phyloP scores from a whole-genome alignment of 192 early-diverging fungal species.

The Rhizoclosmatium sp. region DNA sequence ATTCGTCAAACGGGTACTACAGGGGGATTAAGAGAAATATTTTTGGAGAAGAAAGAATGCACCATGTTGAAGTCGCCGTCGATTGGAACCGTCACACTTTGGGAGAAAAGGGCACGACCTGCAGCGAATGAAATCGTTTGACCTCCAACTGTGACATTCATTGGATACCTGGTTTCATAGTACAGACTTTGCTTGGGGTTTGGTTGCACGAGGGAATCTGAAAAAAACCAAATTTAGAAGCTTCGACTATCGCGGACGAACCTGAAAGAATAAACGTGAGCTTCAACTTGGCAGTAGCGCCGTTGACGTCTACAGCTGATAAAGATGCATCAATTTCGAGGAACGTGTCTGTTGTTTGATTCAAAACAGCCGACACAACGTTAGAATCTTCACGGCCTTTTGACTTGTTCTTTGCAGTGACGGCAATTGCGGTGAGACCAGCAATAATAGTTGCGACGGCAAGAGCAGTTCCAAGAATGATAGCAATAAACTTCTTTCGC shows the following conservation, averaged over 20 bases:
- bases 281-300: not conserved
- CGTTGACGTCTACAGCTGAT: not conserved
- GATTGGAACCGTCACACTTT: not conserved
- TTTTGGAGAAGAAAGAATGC: no score
- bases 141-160: constrained; percentile 1
- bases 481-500: not conserved
- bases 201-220: not conserved
- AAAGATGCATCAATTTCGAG: not conserved
- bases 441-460: not conserved
- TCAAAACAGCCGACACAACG: not conserved
- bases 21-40: no score
- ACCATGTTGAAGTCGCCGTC: not conserved
- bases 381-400: not conserved
- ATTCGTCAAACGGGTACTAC: constrained; percentile 6
- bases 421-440: not conserved
- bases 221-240: not conserved
- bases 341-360: not conserved
- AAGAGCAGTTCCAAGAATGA: not conserved
- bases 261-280: not conserved
- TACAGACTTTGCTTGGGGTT: not conserved
- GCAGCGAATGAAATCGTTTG: not conserved
- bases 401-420: not conserved
- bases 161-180: not conserved
- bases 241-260: not conserved
- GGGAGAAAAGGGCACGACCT: not conserved